Evolutionary conservation across 495 filamentous ascomycete genomes (phyloP), one percentile per base, ranked within the genome.

Genomic region (Penicillium atrosanguineum): DNA sequence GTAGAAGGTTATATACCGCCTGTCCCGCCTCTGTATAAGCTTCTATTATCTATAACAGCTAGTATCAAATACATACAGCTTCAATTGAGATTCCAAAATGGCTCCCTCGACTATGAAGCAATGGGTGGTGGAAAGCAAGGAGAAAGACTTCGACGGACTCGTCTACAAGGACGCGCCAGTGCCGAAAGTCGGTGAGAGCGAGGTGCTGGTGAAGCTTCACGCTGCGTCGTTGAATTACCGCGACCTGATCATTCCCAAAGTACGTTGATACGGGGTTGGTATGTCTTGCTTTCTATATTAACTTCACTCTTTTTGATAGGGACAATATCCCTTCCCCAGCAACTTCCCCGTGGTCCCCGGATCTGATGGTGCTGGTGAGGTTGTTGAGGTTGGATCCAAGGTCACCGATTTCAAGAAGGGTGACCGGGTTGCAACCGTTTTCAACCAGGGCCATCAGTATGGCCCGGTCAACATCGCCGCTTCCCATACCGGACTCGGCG

Each of bases 181-280:
- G 36, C 87, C 88, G 11, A 65, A 81, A 50, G 59, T 85, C 6
- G 85, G 84, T 40, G 87, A 89, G 36, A 79, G 80, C 47, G 87
- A 91, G 36, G 85, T 90, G 3, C 74, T 92, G n/a, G 83, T 95
- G 61, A 86, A 85, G 70, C 73, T 93, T 14, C 76, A 85, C 50
- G 88, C 80, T 19, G 87, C 83, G 1, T 91, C 90, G 2, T 75
- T 95, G 49, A 95, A 95, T 68, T 95, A 87, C 71, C 83, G 90
- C 48, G 90, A 94, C 61, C 70, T 93, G 46, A 79, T 88, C 55
- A 91, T 95, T 57, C 82, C 87, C 6, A 78, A 78, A 75, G 84
- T 82, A 56, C 47, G 44, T 11, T 1, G 6, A 12, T 16, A 14
- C 1, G 3, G 23, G 29, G 3, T 16, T 16, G 3, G 31, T 14